phyloP scores from a whole-genome alignment of 768 basidiomycete genomes.

The Holtermanniella nyarrowii region DNA sequence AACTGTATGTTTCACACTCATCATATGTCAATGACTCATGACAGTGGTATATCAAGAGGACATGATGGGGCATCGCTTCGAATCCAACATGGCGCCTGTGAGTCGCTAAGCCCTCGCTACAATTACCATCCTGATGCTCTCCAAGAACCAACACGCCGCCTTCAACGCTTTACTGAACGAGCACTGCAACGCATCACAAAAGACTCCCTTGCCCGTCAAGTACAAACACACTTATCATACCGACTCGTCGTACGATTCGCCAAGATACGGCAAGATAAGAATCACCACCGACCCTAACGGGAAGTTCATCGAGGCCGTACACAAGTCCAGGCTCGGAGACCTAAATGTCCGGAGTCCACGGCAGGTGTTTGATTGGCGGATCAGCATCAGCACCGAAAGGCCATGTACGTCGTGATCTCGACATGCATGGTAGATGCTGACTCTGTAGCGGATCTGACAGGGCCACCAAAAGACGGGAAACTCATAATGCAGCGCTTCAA shows the following conservation, averaged over 20 bases:
- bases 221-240: slow-evolving; percentile 69
- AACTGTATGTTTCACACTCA: not conserved
- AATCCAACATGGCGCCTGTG: slow-evolving; percentile 85
- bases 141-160: slow-evolving; percentile 71
- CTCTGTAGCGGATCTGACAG: slow-evolving; percentile 7
- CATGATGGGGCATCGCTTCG: slow-evolving; percentile 59
- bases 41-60: too few relatives aligned
- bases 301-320: slow-evolving; percentile 57
- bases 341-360: slow-evolving; percentile 80
- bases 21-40: not conserved
- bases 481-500: slow-evolving; percentile 49
- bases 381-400: slow-evolving; percentile 85
- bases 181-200: slow-evolving; percentile 48
- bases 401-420: slow-evolving; percentile 51
- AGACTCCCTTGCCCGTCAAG: slow-evolving; percentile 51
- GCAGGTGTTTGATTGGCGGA: slow-evolving; percentile 74
- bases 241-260: slow-evolving; percentile 59
- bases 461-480: slow-evolving; percentile 19
- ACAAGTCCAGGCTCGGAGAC: slow-evolving; percentile 74
- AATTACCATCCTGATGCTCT: not conserved
- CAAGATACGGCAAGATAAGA: slow-evolving; percentile 54
- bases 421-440: not conserved
- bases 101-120: slow-evolving; percentile 31
- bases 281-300: slow-evolving; percentile 71
- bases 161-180: slow-evolving; percentile 80